phyloP scores from a whole-genome alignment of 1,284 basidiomycete genomes.

The Cystobasidium slooffiae region DNA sequence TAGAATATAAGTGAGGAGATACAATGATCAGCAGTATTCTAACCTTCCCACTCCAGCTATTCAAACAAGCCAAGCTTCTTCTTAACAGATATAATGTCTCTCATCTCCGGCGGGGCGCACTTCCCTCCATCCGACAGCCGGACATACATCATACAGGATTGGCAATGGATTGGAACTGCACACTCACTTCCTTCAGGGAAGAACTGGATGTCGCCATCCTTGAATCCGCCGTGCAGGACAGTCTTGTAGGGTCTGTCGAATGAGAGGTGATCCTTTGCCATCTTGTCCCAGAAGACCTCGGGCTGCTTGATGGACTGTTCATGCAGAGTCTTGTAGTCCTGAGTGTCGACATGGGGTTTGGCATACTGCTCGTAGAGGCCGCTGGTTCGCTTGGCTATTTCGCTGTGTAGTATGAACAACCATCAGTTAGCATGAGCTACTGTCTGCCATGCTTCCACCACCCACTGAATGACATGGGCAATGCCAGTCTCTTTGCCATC shows the following conservation, averaged over 20 bases:
- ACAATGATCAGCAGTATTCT: background rate
- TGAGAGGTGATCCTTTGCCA: slow-evolving; percentile 77
- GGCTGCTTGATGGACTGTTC: slow-evolving; percentile 62
- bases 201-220: slow-evolving; percentile 89
- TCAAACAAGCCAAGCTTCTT: background rate
- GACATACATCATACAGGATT: background rate
- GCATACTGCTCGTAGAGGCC: slow-evolving; percentile 70
- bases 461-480: slow-evolving; percentile 23
- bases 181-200: slow-evolving; percentile 63
- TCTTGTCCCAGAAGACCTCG: slow-evolving; percentile 86
- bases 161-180: slow-evolving; percentile 41
- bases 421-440: background rate
- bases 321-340: slow-evolving; percentile 61
- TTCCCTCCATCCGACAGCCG: background rate
- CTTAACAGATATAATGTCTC: background rate
- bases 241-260: slow-evolving; percentile 93
- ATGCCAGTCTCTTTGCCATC: background rate
- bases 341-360: slow-evolving; percentile 69
- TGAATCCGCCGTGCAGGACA: slow-evolving; percentile 81
- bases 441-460: background rate
- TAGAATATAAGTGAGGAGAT: background rate
- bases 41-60: background rate
- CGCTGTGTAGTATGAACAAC: slow-evolving; percentile 6
- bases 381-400: slow-evolving; percentile 41
- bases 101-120: slow-evolving; percentile 14